Evolutionary conservation across 345 rosid genomes (phyloP).

Genomic region (Bruguiera gymnorhiza): DNA sequence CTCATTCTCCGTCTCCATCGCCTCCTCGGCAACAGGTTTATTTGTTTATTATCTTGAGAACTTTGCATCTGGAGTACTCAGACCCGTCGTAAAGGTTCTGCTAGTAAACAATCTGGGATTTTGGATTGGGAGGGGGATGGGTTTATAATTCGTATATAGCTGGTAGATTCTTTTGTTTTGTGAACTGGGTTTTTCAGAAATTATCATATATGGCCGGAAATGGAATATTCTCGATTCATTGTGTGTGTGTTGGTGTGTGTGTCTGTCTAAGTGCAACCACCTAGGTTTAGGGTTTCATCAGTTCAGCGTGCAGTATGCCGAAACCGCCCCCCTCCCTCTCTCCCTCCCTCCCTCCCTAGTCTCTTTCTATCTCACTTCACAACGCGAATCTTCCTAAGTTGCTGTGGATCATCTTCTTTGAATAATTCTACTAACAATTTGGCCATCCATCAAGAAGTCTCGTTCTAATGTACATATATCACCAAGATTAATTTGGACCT

Average conservation of each 20-base stretch:
- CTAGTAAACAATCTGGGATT: not conserved
- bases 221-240: too few species aligned
- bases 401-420: too few species aligned
- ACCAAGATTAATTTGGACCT: not conserved
- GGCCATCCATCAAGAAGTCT: not conserved
- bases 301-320: too few species aligned
- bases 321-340: too few species aligned
- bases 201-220: too few species aligned
- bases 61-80: too few species aligned
- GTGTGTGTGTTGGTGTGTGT: too few species aligned
- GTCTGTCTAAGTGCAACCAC: not conserved
- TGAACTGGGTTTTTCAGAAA: not conserved
- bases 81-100: not conserved
- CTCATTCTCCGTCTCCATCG: constrained; percentile 94
- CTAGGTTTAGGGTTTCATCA: constrained; percentile 14
- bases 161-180: not conserved
- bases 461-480: not conserved
- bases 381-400: too few species aligned
- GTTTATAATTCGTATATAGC: not conserved
- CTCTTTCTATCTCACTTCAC: too few species aligned
- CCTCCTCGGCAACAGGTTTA: constrained; percentile 28
- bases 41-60: not conserved
- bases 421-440: too few species aligned
- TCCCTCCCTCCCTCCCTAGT: not conserved
- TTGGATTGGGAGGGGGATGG: too few species aligned